Evolutionary conservation across 208 protist species (phyloP).

Genomic region (Trypanosoma cruzi): DNA sequence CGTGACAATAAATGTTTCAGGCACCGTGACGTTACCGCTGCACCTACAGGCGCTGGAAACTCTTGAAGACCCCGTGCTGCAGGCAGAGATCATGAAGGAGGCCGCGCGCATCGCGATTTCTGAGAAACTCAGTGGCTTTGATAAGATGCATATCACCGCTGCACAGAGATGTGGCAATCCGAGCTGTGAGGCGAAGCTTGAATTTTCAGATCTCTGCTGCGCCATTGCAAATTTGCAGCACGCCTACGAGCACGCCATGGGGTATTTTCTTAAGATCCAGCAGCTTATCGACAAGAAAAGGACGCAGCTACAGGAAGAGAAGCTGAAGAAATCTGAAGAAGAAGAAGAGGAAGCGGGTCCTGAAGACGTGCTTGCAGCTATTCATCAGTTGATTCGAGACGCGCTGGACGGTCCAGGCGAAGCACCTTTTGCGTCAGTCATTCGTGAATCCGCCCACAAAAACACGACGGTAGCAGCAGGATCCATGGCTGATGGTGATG

Average conservation of each 20-base stretch:
- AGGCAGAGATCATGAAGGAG: constrained; percentile 71
- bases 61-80: constrained; percentile 57
- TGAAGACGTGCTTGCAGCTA: not conserved
- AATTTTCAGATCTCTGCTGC: constrained; percentile 40
- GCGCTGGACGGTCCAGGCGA: constrained; percentile 32
- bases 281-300: constrained; percentile 31
- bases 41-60: constrained; percentile 46
- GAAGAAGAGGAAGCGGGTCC: not conserved
- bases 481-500: not conserved
- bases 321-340: not conserved
- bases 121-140: constrained; percentile 76
- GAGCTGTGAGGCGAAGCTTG: constrained; percentile 33
- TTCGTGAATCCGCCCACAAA: constrained; percentile 1
- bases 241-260: constrained; percentile 54
- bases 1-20: constrained; percentile 55
- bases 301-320: constrained; percentile 2
- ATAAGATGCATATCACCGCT: constrained; percentile 38
- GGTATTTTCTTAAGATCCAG: constrained; percentile 39
- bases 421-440: constrained; percentile 36
- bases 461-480: not conserved
- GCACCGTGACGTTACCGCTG: constrained; percentile 49
- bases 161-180: constrained; percentile 17
- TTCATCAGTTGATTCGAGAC: constrained; percentile 27
- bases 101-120: constrained; percentile 57
- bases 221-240: constrained; percentile 61